A percentile compares a stretch with the other conserved stretches of the same genome.
Evolutionary conservation across 169 alveolate species (phyloP).

Genomic region (Fabrea salina): DNA sequence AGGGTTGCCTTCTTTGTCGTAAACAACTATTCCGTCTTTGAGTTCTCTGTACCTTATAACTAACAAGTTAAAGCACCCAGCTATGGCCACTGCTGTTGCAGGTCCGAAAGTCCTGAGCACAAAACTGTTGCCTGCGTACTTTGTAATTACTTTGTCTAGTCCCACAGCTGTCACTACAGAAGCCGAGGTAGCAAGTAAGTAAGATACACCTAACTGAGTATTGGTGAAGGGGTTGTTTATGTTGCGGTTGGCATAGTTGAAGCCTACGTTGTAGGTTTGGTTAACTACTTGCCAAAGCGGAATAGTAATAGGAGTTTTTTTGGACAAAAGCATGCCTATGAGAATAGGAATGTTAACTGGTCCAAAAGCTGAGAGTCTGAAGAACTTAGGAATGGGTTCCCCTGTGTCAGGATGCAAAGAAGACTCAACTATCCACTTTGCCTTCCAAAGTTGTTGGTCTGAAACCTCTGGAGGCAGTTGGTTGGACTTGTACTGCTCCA

Average conservation of each 20-base stretch:
- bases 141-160: neutral
- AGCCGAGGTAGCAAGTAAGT: neutral
- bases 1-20: neutral
- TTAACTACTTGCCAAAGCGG: slow-evolving; percentile 50
- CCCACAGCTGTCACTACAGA: neutral
- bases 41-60: slow-evolving; percentile 19
- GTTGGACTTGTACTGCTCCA: neutral
- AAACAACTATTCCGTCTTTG: slow-evolving; percentile 10
- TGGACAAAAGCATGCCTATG: slow-evolving; percentile 37
- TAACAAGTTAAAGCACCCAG: neutral
- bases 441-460: slow-evolving; percentile 13
- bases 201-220: neutral
- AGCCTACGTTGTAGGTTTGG: slow-evolving; percentile 55
- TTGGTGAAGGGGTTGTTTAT: slow-evolving; percentile 25
- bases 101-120: slow-evolving; percentile 21
- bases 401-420: slow-evolving; percentile 30
- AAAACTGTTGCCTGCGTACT: neutral
- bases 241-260: slow-evolving; percentile 56
- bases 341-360: slow-evolving; percentile 48
- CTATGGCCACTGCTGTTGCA: slow-evolving; percentile 24
- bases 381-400: neutral
- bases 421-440: neutral
- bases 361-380: slow-evolving; percentile 44
- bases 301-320: slow-evolving; percentile 32
- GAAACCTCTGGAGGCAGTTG: neutral